Percentiles rank a stretch among this genome's conserved stretches.
phyloP scores from a whole-genome alignment of 352 stramenopile species.

The Peronospora farinosa region DNA sequence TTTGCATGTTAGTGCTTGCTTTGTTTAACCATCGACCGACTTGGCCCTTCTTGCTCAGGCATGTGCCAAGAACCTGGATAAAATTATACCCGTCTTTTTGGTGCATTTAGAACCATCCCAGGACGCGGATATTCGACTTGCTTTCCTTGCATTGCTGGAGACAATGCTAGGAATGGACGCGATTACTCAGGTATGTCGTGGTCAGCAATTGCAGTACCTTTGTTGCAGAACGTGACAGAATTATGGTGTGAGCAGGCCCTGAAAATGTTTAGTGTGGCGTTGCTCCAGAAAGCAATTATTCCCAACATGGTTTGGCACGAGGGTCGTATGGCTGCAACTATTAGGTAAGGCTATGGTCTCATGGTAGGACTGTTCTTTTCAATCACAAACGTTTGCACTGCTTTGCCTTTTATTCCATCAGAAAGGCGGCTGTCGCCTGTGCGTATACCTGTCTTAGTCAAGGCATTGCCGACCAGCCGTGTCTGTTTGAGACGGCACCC shows the following conservation, averaged over 20 bases:
- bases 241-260: slow-evolving; percentile 37
- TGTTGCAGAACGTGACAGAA: background rate
- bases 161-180: slow-evolving; percentile 62
- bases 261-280: slow-evolving; percentile 42
- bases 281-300: slow-evolving; percentile 77
- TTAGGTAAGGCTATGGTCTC: slow-evolving; percentile 38
- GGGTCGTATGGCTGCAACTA: slow-evolving; percentile 78
- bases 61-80: slow-evolving; percentile 48
- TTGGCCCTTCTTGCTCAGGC: slow-evolving; percentile 28
- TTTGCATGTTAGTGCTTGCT: slow-evolving; percentile 1
- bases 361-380: background rate
- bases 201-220: background rate
- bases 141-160: slow-evolving; percentile 80
- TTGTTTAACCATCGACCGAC: slow-evolving; percentile 1
- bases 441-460: slow-evolving; percentile 81
- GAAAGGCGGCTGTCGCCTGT: slow-evolving; percentile 86
- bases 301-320: slow-evolving; percentile 88
- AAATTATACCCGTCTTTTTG: slow-evolving; percentile 57
- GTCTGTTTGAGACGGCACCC: slow-evolving; percentile 78
- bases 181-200: slow-evolving; percentile 41
- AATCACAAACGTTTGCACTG: slow-evolving; percentile 5
- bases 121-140: slow-evolving; percentile 68
- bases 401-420: slow-evolving; percentile 16
- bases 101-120: slow-evolving; percentile 56
- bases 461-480: slow-evolving; percentile 59